These are phyloP conservation scores for Eucalyptus erythrocorys DNA, from an alignment of 345 rosid genomes.

Conservation along the genomic window DNA sequence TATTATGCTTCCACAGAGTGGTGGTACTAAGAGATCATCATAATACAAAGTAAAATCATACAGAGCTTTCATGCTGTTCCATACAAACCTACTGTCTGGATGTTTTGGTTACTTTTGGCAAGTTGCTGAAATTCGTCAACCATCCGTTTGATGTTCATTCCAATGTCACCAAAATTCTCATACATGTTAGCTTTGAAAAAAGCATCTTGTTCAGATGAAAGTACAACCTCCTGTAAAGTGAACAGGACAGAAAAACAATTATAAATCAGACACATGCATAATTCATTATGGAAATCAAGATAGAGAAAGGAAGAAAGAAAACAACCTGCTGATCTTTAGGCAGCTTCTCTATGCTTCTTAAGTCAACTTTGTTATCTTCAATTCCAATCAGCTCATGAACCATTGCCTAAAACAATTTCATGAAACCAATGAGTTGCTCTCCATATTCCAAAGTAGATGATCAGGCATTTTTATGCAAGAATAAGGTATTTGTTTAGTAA, in stretches of 20 bases:
- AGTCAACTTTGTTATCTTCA: constrained; percentile 90
- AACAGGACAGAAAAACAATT: not conserved
- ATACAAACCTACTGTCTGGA: constrained; percentile 85
- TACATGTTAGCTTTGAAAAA: constrained; percentile 88
- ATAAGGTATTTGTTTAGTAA: not conserved
- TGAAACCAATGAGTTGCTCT: not conserved
- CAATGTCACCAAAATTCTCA: constrained; percentile 97
- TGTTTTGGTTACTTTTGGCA: constrained; percentile 91
- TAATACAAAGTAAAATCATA: not conserved
- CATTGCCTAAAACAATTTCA: constrained; percentile 62
- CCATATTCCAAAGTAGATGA: not conserved
- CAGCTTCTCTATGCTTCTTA: constrained; percentile 51
- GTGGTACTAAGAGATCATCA: not conserved
- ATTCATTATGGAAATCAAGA: not conserved
- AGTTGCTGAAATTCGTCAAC: constrained; percentile 97
- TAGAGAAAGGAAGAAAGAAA: not conserved
- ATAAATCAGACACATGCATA: not conserved
- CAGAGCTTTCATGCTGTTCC: not conserved
- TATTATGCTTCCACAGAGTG: not conserved
- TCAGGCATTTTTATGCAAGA: not conserved
- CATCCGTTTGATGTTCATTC: constrained; percentile 94
- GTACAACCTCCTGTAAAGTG: constrained; percentile 70
- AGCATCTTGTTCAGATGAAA: constrained; percentile 89
- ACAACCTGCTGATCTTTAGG: constrained; percentile 83
- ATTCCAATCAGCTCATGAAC: constrained; percentile 90